These are phyloP conservation scores for Plasmodium coatneyi DNA, from an alignment of 169 alveolate genomes.

Conservation along the genomic window DNA sequence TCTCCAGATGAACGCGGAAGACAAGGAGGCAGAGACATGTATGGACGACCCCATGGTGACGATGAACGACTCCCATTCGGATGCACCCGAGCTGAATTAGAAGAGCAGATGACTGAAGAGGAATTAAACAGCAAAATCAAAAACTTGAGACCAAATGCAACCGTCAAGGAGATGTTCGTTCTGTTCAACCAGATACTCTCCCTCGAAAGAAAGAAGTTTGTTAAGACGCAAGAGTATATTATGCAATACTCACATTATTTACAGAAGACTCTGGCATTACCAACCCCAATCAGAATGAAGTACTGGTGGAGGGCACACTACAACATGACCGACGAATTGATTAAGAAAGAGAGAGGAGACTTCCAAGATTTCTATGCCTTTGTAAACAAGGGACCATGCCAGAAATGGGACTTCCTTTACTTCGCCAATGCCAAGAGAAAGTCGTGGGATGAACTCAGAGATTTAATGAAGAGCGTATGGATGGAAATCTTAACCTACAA, in stretches of 20 bases:
- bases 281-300: constrained; percentile 20
- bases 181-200: constrained; percentile 8
- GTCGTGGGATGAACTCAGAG: constrained; percentile 12
- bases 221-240: constrained; percentile 34
- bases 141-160: neutral
- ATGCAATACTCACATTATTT: constrained; percentile 27
- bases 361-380: constrained; percentile 2
- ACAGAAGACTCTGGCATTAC: constrained; percentile 1
- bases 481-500: constrained; percentile 45
- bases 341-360: constrained; percentile 26
- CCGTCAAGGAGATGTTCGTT: constrained; percentile 12
- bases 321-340: constrained; percentile 10
- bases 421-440: constrained; percentile 20
- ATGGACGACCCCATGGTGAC: neutral
- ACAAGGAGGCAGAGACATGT: neutral
- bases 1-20: neutral
- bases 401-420: constrained; percentile 3
- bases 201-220: constrained; percentile 20
- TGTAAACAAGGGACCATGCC: constrained; percentile 18
- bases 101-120: constrained; percentile 1
- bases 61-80: neutral
- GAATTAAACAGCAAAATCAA: constrained; percentile 5
- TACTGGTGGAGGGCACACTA: constrained; percentile 61
- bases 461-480: constrained; percentile 15
- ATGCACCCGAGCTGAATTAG: neutral